phyloP scores from a whole-genome alignment of 345 rosid genomes.

The Eucalyptus pauciflora region DNA sequence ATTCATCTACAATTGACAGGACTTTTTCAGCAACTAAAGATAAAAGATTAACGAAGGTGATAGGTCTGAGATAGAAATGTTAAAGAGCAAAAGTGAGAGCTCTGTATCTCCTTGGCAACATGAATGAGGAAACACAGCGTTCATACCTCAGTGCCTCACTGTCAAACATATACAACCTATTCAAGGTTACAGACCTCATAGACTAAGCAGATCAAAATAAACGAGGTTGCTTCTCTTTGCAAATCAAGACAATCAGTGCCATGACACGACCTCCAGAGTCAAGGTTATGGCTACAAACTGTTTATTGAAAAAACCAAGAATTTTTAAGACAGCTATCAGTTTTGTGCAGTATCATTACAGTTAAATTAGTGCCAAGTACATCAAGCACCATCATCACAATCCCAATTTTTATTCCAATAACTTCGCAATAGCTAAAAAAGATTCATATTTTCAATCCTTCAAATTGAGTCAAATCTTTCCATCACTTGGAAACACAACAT shows the following conservation, averaged over 20 bases:
- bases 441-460: neutral
- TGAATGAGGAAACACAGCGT: neutral
- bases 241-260: neutral
- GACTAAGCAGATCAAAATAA: neutral
- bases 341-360: neutral
- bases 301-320: neutral
- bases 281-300: neutral
- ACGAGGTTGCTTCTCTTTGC: neutral
- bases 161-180: neutral
- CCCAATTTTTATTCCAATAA: neutral
- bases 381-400: neutral
- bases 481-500: neutral
- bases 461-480: neutral
- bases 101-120: neutral
- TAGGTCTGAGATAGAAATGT: neutral
- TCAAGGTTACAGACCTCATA: neutral
- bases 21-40: neutral
- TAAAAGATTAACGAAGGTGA: neutral
- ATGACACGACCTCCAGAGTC: neutral
- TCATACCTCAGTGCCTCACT: neutral
- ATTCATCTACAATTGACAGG: neutral
- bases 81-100: neutral
- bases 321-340: neutral
- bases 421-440: neutral
- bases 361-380: neutral